These are phyloP conservation scores for Thalassiosira exigua DNA, from an alignment of 352 stramenopile species.

Conservation along the genomic window DNA sequence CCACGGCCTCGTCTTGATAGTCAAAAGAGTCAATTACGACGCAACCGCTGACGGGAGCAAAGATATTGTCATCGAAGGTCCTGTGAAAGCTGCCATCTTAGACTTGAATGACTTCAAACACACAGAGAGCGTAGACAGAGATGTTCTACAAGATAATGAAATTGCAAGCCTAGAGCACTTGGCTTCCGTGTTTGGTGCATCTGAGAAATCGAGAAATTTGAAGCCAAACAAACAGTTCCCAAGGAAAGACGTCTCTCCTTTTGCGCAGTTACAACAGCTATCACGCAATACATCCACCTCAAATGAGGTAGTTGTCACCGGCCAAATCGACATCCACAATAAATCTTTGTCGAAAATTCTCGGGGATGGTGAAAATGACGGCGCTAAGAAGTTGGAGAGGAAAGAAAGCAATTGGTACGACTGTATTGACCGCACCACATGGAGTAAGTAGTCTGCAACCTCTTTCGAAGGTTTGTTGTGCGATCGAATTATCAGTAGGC, in stretches of 20 bases:
- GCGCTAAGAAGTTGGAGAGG: background rate
- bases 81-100: conserved; percentile 56
- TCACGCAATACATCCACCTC: conserved; percentile 47
- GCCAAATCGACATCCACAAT: conserved; percentile 64
- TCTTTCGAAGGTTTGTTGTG: too few species aligned
- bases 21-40: conserved; percentile 47
- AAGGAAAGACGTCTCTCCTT: conserved; percentile 8
- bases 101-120: conserved; percentile 54
- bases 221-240: background rate
- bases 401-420: conserved; percentile 17
- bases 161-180: conserved; percentile 35
- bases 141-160: conserved; percentile 19
- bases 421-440: conserved; percentile 53
- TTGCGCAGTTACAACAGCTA: conserved; percentile 50
- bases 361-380: conserved; percentile 8
- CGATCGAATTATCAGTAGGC: too few species aligned
- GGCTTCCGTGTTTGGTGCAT: conserved; percentile 33
- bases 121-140: conserved; percentile 9
- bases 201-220: conserved; percentile 8
- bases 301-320: conserved; percentile 51
- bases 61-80: conserved; percentile 56
- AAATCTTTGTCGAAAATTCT: conserved; percentile 59
- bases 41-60: conserved; percentile 36
- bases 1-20: conserved; percentile 48
- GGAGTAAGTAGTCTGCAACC: too few species aligned